Conservation (phyloP, 1,284 basidiomycete genomes). For the Amanita bisporigera region DNA sequence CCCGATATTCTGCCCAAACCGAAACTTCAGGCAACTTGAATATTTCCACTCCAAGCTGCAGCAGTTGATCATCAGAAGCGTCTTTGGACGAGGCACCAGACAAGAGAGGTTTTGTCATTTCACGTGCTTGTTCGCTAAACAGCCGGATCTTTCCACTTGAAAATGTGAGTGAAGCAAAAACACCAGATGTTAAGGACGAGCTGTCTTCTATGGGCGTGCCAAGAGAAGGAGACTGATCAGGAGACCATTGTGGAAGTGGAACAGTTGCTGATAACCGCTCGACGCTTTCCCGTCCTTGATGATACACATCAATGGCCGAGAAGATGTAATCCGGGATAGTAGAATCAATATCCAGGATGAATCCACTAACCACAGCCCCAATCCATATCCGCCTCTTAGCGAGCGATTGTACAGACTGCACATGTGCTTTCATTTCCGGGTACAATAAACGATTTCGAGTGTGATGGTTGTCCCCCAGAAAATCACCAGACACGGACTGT, state of each 20-base stretch:
- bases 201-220: constrained; percentile 38
- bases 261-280: constrained; percentile 60
- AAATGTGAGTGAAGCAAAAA: constrained; percentile 80
- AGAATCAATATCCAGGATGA: constrained; percentile 85
- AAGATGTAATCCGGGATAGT: constrained; percentile 81
- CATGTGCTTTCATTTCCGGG: constrained; percentile 79
- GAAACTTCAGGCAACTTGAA: constrained; percentile 82
- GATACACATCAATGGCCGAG: constrained; percentile 85
- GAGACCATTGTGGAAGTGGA: constrained; percentile 50
- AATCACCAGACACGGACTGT: constrained; percentile 71
- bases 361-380: constrained; percentile 82
- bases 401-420: constrained; percentile 61
- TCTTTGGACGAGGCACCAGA: constrained; percentile 45
- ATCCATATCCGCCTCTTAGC: constrained; percentile 66
- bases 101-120: constrained; percentile 45
- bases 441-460: constrained; percentile 80
- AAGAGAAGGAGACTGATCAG: constrained; percentile 23
- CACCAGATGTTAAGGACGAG: constrained; percentile 54
- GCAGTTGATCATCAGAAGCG: constrained; percentile 54
- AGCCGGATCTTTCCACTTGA: constrained; percentile 79
- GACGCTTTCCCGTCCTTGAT: constrained; percentile 79
- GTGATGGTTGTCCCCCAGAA: constrained; percentile 70
- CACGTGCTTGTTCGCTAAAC: constrained; percentile 54
- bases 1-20: constrained; percentile 83
- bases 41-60: constrained; percentile 59